These are phyloP conservation scores for Artemisia annua DNA, from an alignment of 129 eudicot genomes.

Conservation along the genomic window DNA sequence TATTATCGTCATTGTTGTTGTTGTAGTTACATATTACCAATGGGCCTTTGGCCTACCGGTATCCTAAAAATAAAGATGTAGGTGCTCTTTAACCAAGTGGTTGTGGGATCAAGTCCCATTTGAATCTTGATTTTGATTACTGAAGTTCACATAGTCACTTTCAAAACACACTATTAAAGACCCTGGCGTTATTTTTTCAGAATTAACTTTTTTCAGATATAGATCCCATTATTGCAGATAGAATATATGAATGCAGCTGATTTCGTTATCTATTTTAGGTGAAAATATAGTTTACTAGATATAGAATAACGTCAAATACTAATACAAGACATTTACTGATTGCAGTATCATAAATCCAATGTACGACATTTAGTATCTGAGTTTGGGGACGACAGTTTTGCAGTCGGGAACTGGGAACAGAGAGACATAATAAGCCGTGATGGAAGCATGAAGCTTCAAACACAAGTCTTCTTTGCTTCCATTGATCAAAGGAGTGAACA, in stretches of 20 bases:
- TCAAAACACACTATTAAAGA: neutral
- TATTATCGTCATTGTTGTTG: too few species aligned
- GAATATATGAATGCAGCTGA: too few species aligned
- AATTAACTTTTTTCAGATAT: neutral
- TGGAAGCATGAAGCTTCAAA: conserved; percentile 78
- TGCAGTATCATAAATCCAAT: conserved; percentile 63
- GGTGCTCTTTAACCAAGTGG: too few species aligned
- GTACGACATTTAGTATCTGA: conserved; percentile 64
- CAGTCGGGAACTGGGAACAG: conserved; percentile 89
- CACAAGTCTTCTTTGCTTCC: conserved; percentile 39
- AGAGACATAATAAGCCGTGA: conserved; percentile 82
- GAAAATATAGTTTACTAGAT: neutral
- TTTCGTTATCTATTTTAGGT: neutral
- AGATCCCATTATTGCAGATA: too few species aligned
- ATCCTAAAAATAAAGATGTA: too few species aligned
- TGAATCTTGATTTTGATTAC: too few species aligned
- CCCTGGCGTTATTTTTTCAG: neutral
- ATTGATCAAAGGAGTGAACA: conserved; percentile 30
- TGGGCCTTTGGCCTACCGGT: neutral
- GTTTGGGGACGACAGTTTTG: conserved; percentile 90
- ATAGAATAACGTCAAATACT: conserved; percentile 11
- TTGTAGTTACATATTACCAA: too few species aligned
- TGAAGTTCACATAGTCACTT: neutral
- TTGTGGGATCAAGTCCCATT: too few species aligned
- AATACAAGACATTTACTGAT: neutral